These are phyloP conservation scores for Cystoderma amianthinum DNA, from an alignment of 768 basidiomycete genomes.

Conservation along the genomic window DNA sequence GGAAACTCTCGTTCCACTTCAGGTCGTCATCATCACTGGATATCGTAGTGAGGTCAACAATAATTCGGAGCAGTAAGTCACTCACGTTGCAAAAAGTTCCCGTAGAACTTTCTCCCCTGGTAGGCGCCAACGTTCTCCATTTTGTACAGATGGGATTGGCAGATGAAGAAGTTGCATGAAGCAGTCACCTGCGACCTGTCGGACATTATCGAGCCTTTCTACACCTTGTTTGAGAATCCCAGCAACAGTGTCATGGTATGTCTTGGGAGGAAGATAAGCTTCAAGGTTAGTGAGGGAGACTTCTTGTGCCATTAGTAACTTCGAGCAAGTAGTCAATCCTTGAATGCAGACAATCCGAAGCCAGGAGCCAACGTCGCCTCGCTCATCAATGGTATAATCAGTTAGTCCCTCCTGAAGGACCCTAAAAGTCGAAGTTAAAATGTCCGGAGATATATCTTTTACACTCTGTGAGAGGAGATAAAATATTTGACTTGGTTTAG, in stretches of 20 bases:
- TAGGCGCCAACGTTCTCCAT: conserved; percentile 44
- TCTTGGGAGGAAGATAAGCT: conserved; percentile 52
- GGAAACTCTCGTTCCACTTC: no score
- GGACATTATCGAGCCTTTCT: conserved; percentile 87
- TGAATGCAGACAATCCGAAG: conserved; percentile 73
- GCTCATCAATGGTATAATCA: conserved; percentile 91
- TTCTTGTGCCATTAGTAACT: conserved; percentile 42
- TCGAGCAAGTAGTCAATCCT: conserved; percentile 50
- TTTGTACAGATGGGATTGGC: conserved; percentile 31
- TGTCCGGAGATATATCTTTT: conserved; percentile 45
- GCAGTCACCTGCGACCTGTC: conserved; percentile 69
- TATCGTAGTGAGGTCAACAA: background rate
- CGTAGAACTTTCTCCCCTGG: conserved; percentile 38
- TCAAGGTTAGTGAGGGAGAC: conserved; percentile 34
- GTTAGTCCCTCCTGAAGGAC: conserved; percentile 65
- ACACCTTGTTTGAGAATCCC: conserved; percentile 84
- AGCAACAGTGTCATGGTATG: conserved; percentile 50
- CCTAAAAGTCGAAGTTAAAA: conserved; percentile 42
- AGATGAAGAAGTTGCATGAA: conserved; percentile 45
- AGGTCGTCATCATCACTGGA: no score
- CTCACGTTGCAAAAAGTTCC: conserved; percentile 46
- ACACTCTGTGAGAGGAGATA: no score
- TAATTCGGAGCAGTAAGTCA: no score
- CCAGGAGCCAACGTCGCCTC: conserved; percentile 98
- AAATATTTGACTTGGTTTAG: background rate